Evolutionary conservation across 192 early-diverging fungal species (phyloP), one percentile per base, ranked within the genome.

Genomic region (Coemansia sp.): DNA sequence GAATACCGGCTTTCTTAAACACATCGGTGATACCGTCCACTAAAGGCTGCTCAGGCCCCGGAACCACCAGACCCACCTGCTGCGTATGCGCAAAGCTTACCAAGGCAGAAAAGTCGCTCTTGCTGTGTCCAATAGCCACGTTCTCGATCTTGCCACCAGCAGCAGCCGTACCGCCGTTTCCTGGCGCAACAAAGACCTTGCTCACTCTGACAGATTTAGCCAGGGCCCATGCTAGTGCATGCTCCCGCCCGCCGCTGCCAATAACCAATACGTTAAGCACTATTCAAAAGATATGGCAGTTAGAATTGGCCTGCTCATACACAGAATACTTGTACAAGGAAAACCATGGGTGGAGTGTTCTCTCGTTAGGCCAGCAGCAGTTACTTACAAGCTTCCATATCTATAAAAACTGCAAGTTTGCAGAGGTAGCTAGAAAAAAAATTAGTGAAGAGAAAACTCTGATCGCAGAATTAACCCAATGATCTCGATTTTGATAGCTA

Each of bases 1-100:
- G 43, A 39, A 75, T 72, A 15, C 57, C 66, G 60, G 72, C 82
- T 59, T 88, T 92, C 71, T 88, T 92, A 83, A 96, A 97, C 15
- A 74, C 83, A 21, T 79, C 70, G 30, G 84, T 74, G 39, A 96
- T 88, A 31, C 97, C 97, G 59, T 97, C 93, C 42, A 96, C 93
- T 43, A 99, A 80, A 35, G 94, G 94, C 71, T 94, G 93, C 74
- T 99, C 97, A 12, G 97, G 97, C 11, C 97, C 97, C 19, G 91
- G 87, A 46, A 99, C 83, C 33, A 95, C 90, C 57, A 99, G 71
- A 1, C 62, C 65, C 16, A 87, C 89, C 20, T 87, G 68, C 71
- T 95, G 88, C 54, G 88, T 62, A 43, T 85, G 58, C 41, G 91
- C 89, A 77, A 95, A 94, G 47, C 82, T 69, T 31, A 90, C 83